These are phyloP conservation scores for Xanthoconium purpureum DNA, from an alignment of 768 basidiomycete species.

Conservation along the genomic window DNA sequence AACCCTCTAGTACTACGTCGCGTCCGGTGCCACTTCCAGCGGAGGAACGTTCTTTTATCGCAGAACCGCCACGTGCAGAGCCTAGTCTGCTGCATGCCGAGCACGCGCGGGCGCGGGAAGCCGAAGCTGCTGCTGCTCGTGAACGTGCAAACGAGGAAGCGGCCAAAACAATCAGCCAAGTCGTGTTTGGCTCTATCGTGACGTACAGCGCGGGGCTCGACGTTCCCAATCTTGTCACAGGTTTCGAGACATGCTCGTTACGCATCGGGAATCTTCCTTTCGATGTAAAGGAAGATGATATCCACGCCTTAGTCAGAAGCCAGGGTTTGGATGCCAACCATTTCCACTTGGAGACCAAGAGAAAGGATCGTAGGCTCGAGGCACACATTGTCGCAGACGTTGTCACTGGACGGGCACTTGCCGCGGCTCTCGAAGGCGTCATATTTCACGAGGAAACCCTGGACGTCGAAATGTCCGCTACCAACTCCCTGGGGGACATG, in stretches of 20 bases:
- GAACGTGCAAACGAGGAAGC: conserved; percentile 36
- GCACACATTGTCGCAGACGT: conserved; percentile 44
- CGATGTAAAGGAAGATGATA: conserved; percentile 38
- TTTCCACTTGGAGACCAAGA: conserved; percentile 36
- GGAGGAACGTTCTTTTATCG: not conserved
- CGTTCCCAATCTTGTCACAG: conserved; percentile 43
- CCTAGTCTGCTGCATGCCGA: not conserved
- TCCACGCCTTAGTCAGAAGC: conserved; percentile 41
- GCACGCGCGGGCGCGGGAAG: conserved; percentile 8
- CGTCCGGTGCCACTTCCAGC: not conserved
- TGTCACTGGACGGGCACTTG: conserved; percentile 40
- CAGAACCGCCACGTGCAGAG: not conserved
- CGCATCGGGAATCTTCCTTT: conserved; percentile 45
- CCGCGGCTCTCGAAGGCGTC: conserved; percentile 44
- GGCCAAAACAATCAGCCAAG: conserved; percentile 37
- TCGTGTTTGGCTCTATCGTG: conserved; percentile 47
- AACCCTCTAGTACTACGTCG: not conserved
- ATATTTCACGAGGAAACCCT: conserved; percentile 45
- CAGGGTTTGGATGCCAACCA: conserved; percentile 39
- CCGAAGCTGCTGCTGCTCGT: conserved; percentile 15
- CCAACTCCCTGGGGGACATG: conserved; percentile 42
- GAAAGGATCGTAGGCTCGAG: conserved; percentile 31
- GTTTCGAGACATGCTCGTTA: conserved; percentile 52
- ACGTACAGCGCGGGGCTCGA: conserved; percentile 49
- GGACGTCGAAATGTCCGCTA: conserved; percentile 41